Evolutionary conservation across 345 rosid species (phyloP), one percentile per base, ranked within the genome.

Genomic region (Cardamine occulta): DNA sequence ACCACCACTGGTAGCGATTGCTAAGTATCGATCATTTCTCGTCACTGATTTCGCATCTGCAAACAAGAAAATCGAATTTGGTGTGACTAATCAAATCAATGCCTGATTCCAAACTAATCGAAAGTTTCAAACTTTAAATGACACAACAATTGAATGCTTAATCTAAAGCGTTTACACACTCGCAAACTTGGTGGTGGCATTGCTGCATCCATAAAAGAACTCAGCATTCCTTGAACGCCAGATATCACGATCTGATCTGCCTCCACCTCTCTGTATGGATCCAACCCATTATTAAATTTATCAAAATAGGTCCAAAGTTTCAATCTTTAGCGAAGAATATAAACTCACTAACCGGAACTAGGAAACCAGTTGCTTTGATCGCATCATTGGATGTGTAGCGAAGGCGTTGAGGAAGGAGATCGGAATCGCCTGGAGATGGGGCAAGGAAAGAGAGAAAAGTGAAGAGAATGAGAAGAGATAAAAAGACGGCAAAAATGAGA

Each of bases 1-100:
- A 21, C 98, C 98, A 74, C 98, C 98, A 60, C 96, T 93, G 3
- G 98, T 87, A 28, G 89, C 96, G 31, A 93, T 88, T 44, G 82
- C 81, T 85, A 93, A 71, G 83, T 86, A 90, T 8, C 94, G 87
- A 70, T 87, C 82, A n/a, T 82, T 66, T 34, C 59, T 79, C 1
- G 91, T 88, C 54, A 87, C 63, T 21, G 76, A 79, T 76, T 67
- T 79, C 32, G 90, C 85, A 78, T 84, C 98, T 93, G 76, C 73
- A 80, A 72, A 76, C 53, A 76, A 32, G 8, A 73, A 67, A 59
- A 48, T 35, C 54, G 1, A 12, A 42, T 63, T 35, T 52, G 2
- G 9, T 31, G 3, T 12, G 8, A 53, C 44, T 29, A 44, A 44
- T 28, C 37, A 55, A 68, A 52, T 62, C 31, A 56, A 35, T 23